Base-by-base conservation (phyloP, 441 rosid genomes). In the Adansonia gregorii region DNA sequence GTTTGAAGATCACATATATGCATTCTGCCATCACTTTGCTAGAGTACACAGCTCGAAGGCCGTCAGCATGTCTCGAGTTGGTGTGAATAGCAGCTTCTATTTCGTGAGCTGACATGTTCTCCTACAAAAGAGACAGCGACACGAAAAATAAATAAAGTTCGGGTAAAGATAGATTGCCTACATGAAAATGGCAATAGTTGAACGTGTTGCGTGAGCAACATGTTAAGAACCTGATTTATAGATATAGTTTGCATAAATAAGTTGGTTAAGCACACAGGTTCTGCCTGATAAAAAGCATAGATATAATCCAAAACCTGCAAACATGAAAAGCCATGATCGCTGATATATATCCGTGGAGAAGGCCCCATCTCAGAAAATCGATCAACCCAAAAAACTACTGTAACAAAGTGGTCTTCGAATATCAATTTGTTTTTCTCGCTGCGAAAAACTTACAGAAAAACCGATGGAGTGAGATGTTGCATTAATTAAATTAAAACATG, bases 301-400 rank as follows among this genome's bases (percentile, higher is more conserved):
- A 93, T 86, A 52, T 84, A 79, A 87, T 94, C 90, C 60, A 95
- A 78, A 78, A 95, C 90, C 86, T 90, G 90, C 76, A 90, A 79
- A 85, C 98, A 90, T 1, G 93, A 90, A 80, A 93, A 95, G 67
- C 99, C 97, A 59, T 80, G 86, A 59, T 87, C 85, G 52, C 95
- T 88, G 92, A 95, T 94, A 89, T 88, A 92, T 0, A 97, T 92
- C 80, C 90, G 84, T 17, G 98, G 91, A 81, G 97, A 92, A 78
- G 95, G 99, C 43, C 99, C 99, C 89, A 94, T 92, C 85, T 94
- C 99, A 9, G 96, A 83, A 79, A 90, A 96, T 79, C 96, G 94
- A 74, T 96, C 99, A 10, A 90, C 20, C 0, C 98, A 98, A 81
- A 87, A 91, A 6, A 94, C 85, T 77, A 96, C 81, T 58, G 96